A percentile compares a stretch with the other conserved stretches of the same genome.
phyloP scores from a whole-genome alignment of 2,329 filamentous ascomycete genomes.

The Colletotrichum sp. region DNA sequence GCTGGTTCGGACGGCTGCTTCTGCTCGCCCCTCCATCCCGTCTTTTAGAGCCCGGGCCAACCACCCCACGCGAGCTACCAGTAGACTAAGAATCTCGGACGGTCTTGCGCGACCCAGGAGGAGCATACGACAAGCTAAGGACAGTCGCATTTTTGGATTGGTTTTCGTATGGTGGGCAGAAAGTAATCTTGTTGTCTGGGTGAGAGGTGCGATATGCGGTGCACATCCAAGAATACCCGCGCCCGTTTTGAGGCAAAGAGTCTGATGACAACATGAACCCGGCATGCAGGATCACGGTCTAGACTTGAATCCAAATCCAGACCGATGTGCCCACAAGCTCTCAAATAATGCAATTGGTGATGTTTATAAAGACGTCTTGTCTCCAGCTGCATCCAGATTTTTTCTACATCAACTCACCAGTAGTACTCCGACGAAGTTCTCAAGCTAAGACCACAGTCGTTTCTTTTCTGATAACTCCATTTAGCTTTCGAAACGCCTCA shows the following conservation, averaged over 20 bases:
- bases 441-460: accelerated
- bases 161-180: neutral
- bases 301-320: neutral
- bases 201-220: neutral
- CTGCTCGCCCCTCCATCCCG: neutral
- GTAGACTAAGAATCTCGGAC: neutral
- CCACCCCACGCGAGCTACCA: neutral
- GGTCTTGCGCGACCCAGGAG: neutral
- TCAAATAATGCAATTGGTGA: neutral
- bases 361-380: neutral
- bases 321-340: accelerated
- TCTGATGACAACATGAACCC: neutral
- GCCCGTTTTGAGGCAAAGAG: neutral
- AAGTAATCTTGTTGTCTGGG: neutral
- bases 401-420: neutral
- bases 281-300: neutral
- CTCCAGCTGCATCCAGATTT: neutral
- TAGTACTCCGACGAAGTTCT: neutral
- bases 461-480: no score
- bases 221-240: neutral
- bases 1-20: neutral
- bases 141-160: neutral
- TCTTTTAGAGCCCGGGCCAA: neutral
- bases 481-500: neutral
- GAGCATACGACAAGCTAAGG: neutral